These are phyloP conservation scores for Fusarium continuum DNA, from an alignment of 2,329 filamentous ascomycete species.

Conservation along the genomic window DNA sequence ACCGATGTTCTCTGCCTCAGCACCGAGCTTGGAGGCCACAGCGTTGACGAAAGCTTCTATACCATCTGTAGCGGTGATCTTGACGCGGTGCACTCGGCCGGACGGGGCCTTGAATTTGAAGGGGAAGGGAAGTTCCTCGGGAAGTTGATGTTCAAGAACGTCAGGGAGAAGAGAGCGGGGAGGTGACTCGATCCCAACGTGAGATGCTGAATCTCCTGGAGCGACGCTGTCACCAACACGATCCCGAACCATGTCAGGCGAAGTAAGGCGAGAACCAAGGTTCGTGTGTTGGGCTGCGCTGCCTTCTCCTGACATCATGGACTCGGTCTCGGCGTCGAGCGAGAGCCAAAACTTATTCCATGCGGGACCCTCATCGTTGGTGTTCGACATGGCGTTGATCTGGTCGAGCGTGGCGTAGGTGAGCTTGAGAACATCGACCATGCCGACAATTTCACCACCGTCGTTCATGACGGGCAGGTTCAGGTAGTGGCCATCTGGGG, in stretches of 20 bases:
- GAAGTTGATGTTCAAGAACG: constrained; percentile 59
- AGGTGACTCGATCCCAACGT: constrained; percentile 83
- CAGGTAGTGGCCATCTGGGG: constrained; percentile 91
- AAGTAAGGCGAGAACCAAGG: constrained; percentile 77
- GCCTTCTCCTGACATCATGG: constrained; percentile 91
- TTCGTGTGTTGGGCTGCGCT: constrained; percentile 75
- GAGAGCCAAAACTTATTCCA: constrained; percentile 99
- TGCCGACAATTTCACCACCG: constrained; percentile 94
- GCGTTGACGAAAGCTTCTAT: constrained; percentile 79
- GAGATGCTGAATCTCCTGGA: constrained; percentile 93
- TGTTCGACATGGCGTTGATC: constrained; percentile 91
- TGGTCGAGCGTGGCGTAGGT: constrained; percentile 98
- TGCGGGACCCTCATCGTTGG: constrained; percentile 87
- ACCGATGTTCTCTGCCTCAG: constrained; percentile 84
- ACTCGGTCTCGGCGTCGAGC: constrained; percentile 93
- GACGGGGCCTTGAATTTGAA: constrained; percentile 99
- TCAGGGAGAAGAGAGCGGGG: constrained; percentile 69
- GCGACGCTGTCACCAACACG: constrained; percentile 82
- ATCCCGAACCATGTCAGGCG: constrained; percentile 78
- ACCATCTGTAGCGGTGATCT: constrained; percentile 82
- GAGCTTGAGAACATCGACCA: constrained; percentile 98
- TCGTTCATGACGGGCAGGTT: constrained; percentile 99
- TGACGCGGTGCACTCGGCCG: constrained; percentile 90
- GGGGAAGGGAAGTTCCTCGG: constrained; percentile 82
- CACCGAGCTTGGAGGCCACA: constrained; percentile 85